Percentiles rank a stretch among this genome's conserved stretches.
These are phyloP conservation scores for Saccharomycopsis sp. DNA, from an alignment of 805 yeast genomes.

Conservation along the genomic window DNA sequence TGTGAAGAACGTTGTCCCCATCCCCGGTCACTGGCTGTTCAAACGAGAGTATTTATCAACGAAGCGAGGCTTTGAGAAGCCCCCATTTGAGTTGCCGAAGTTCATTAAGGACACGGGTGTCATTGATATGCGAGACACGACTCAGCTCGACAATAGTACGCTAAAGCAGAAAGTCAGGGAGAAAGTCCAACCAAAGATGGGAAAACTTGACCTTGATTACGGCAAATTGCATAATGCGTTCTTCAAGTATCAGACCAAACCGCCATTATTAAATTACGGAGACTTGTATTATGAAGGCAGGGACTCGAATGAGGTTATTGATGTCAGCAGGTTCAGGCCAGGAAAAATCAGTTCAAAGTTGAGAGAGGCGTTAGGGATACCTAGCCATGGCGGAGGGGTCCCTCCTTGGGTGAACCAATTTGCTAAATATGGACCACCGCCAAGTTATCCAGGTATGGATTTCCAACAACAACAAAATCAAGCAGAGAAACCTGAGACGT, in stretches of 20 bases:
- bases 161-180: constrained; percentile 73
- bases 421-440: constrained; percentile 73
- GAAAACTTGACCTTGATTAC: constrained; percentile 79
- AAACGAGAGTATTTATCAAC: constrained; percentile 69
- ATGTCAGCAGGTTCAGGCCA: constrained; percentile 44
- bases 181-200: constrained; percentile 84
- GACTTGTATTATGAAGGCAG: constrained; percentile 76
- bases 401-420: constrained; percentile 80
- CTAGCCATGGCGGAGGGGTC: constrained; percentile 33
- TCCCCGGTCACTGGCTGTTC: constrained; percentile 80
- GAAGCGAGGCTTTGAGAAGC: constrained; percentile 57
- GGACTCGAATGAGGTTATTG: constrained; percentile 43
- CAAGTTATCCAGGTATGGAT: constrained; percentile 64
- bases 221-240: constrained; percentile 78
- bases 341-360: constrained; percentile 60
- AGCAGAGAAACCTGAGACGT: constrained; percentile 29
- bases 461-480: constrained; percentile 37
- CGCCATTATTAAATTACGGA: constrained; percentile 62
- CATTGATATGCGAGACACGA: constrained; percentile 70
- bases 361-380: constrained; percentile 63
- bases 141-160: constrained; percentile 40
- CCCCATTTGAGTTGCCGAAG: constrained; percentile 71
- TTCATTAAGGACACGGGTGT: constrained; percentile 81
- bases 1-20: constrained; percentile 58
- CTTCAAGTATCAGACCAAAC: constrained; percentile 73